A percentile compares a stretch with the other conserved stretches of the same genome.
Conservation (phyloP, 148 eudicot species). For the Chenopodium quinoa region DNA sequence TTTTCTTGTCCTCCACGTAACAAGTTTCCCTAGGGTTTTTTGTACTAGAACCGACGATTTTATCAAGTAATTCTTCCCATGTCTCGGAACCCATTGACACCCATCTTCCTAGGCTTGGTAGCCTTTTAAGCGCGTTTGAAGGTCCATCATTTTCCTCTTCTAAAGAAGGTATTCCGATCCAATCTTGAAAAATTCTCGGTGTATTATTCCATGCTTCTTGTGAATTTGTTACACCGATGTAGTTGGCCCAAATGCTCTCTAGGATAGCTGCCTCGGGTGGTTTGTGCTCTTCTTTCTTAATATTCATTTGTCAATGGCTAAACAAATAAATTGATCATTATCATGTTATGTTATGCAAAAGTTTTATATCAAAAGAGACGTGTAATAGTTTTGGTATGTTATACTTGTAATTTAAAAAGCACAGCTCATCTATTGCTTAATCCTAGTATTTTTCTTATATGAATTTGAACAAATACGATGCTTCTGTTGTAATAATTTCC, state of each 20-base stretch:
- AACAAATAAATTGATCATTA: constrained; percentile 1
- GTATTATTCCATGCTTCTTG: background rate
- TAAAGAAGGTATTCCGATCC: constrained; percentile 46
- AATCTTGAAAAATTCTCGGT: constrained; percentile 2
- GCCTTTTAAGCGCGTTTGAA: constrained; percentile 40
- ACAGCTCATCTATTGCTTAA: constrained; percentile 27
- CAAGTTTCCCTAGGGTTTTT: background rate
- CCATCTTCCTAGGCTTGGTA: constrained; percentile 76
- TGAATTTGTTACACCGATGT: constrained; percentile 33
- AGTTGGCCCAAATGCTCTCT: constrained; percentile 73
- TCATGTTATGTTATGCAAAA: background rate
- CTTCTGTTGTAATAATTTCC: constrained; percentile 11
- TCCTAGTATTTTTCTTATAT: background rate
- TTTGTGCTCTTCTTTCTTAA: constrained; percentile 24
- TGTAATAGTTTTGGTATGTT: background rate
- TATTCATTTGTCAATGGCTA: constrained; percentile 33
- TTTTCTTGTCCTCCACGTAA: background rate
- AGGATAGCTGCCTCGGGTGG: constrained; percentile 42
- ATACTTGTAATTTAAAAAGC: background rate
- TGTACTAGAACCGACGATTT: constrained; percentile 11
- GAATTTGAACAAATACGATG: constrained; percentile 12
- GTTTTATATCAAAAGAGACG: constrained; percentile 8
- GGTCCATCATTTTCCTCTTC: constrained; percentile 23
- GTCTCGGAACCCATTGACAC: constrained; percentile 69
- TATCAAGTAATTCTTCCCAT: constrained; percentile 61